Conservation (phyloP, 805 yeast species). For the Kuraishia ogatae region DNA sequence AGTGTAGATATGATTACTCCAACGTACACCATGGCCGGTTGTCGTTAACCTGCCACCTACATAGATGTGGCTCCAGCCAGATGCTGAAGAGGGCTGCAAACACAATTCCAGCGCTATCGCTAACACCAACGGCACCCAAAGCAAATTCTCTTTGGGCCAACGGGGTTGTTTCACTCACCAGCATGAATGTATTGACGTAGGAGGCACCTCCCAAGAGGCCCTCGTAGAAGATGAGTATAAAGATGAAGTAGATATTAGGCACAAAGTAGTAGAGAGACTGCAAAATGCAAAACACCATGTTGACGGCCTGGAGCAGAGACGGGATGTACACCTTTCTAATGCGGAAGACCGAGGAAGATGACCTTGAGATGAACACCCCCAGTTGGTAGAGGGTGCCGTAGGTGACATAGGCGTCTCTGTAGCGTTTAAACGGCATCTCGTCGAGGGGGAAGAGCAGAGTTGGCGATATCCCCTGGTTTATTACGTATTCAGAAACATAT, state of each 20-base stretch:
- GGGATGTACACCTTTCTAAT: constrained; percentile 51
- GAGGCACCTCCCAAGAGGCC: constrained; percentile 87
- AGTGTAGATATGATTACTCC: too few species aligned
- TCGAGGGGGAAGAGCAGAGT: constrained; percentile 73
- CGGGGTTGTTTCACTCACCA: constrained; percentile 53
- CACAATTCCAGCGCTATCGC: constrained; percentile 80
- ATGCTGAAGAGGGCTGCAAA: constrained; percentile 71
- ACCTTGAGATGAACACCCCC: constrained; percentile 88
- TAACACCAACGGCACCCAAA: constrained; percentile 74
- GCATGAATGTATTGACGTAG: constrained; percentile 81
- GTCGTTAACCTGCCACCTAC: constrained; percentile 57
- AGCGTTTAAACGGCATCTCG: constrained; percentile 58
- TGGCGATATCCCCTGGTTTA: constrained; percentile 89
- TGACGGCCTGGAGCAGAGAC: constrained; percentile 57
- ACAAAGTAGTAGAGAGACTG: constrained; percentile 60
- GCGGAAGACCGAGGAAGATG: constrained; percentile 64
- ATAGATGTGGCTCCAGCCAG: constrained; percentile 65
- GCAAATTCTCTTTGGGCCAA: constrained; percentile 61
- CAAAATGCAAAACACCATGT: constrained; percentile 44
- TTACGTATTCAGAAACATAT: constrained; percentile 77
- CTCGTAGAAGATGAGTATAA: constrained; percentile 69
- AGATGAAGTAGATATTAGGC: constrained; percentile 51
- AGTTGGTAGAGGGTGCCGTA: constrained; percentile 86
- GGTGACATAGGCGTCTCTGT: constrained; percentile 82
- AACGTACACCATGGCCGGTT: constrained; percentile 77